These are phyloP conservation scores for Dianthus caryophyllus DNA, from an alignment of 148 eudicot genomes.

Conservation along the genomic window DNA sequence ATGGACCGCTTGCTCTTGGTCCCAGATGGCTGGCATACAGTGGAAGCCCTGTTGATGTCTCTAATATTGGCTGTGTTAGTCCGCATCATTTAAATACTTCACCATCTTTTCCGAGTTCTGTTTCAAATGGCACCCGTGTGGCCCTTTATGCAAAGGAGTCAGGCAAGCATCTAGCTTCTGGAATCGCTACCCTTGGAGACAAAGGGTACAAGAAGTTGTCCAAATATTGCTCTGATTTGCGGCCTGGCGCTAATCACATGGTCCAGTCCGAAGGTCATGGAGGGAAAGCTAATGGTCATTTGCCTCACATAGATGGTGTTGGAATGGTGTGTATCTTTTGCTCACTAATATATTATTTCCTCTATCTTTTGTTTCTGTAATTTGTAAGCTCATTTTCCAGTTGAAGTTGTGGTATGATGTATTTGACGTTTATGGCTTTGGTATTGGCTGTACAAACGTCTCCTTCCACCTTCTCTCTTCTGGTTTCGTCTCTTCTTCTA, in stretches of 20 bases:
- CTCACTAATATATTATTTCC: not conserved
- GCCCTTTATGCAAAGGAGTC: slow-evolving; percentile 83
- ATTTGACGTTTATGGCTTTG: slow-evolving; percentile 2
- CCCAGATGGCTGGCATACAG: slow-evolving; percentile 92
- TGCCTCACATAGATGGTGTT: slow-evolving; percentile 45
- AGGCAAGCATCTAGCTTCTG: slow-evolving; percentile 85
- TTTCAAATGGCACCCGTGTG: slow-evolving; percentile 62
- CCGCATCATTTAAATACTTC: slow-evolving; percentile 62
- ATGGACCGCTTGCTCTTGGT: slow-evolving; percentile 89
- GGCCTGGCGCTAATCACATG: slow-evolving; percentile 47
- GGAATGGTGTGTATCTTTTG: slow-evolving; percentile 58
- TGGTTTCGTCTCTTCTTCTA: not conserved
- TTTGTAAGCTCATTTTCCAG: slow-evolving; percentile 12
- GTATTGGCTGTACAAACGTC: not conserved
- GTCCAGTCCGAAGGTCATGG: slow-evolving; percentile 36
- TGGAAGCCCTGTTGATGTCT: slow-evolving; percentile 48
- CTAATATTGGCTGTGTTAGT: slow-evolving; percentile 47
- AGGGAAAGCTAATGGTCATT: slow-evolving; percentile 43
- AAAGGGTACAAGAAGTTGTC: slow-evolving; percentile 73
- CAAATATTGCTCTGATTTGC: slow-evolving; percentile 65
- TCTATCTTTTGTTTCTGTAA: not conserved
- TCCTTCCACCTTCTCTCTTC: not conserved
- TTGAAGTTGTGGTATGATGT: not conserved
- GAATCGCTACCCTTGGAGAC: slow-evolving; percentile 74
- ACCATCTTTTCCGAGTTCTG: slow-evolving; percentile 33